Base-by-base conservation (phyloP, 306 rosid species). In the Calophaca sinica region DNA sequence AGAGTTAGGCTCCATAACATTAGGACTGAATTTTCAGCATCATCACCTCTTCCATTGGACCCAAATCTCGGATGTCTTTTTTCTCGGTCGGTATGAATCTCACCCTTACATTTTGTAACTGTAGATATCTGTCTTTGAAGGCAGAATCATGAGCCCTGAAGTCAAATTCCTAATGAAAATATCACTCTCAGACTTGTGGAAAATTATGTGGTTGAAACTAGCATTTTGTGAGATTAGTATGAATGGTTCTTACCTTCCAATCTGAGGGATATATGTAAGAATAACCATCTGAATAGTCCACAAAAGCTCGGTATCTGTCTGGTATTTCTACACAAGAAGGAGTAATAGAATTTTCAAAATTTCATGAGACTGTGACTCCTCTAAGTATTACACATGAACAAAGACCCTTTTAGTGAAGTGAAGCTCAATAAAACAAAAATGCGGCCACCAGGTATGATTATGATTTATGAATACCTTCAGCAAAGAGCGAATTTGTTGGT, bases 91-190 rank as follows among this genome's bases (percentile, higher is more conserved):
- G 99, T 87, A 92, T 70, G 50, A 96, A 96, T 86, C 89, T 87
- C 75, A 96, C 99, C 81, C 98, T 92, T 39, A 96, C 98, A 79
- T 88, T 92, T 36, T 92, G 98, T 67, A 96, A 79, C 64, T 92
- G 99, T 76, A 92, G 62, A 73, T 70, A 80, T 83, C 89, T 68
- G 75, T 92, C 99, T 81, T 92, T 92, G 80, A 96, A 96, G 39
- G 99, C 98, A 73, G 99, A 92, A 87, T 96, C 99, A 78, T 90
- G 99, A 6, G 89, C 99, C 74, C 90, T 79, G 85, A 92, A 96
- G 81, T 96, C 99, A 58, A 96, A 96, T 14, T 89, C 99, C 99
- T 96, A 63, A 39, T 73, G 58, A 65, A 52, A n/a, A 71, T 5
- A 79, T 42, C 59, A 50, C 50, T 73, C 29, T 72, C 29, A 73